Percentiles rank a stretch among this genome's conserved stretches.
phyloP scores from a whole-genome alignment of 108 stramenopile genomes.

The Cyclotella baltica region DNA sequence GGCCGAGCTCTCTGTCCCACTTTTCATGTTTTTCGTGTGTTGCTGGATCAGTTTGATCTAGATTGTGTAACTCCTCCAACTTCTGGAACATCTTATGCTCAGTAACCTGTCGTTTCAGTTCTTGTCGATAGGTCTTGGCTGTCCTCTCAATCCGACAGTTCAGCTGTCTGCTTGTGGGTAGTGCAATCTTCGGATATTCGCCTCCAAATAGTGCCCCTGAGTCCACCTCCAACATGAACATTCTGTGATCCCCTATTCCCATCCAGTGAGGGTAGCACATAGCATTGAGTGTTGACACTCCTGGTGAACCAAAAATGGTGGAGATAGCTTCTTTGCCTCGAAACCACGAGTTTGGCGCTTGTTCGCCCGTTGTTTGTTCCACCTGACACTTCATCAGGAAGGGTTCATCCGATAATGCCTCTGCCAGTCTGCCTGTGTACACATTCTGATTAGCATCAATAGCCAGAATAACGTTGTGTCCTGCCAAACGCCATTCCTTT shows the following conservation, averaged over 20 bases:
- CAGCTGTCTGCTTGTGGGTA: slow-evolving; percentile 2
- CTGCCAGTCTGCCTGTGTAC: neutral
- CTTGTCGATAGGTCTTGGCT: neutral
- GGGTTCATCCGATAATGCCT: neutral
- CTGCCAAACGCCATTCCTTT: no score
- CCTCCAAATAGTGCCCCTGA: slow-evolving; percentile 17
- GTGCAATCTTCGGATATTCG: neutral
- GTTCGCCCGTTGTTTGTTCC: neutral
- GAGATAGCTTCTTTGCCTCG: neutral
- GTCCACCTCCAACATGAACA: slow-evolving; percentile 9
- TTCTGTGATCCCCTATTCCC: slow-evolving; percentile 28
- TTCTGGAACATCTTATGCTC: slow-evolving; percentile 3
- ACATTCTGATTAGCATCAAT: no score
- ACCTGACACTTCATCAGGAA: neutral
- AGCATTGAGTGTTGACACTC: neutral
- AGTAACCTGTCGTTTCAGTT: neutral
- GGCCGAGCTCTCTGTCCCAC: slow-evolving; percentile 12
- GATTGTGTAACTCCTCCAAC: neutral
- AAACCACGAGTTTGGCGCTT: slow-evolving; percentile 4
- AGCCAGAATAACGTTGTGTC: no score
- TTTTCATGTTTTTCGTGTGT: neutral
- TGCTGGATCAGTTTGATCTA: neutral
- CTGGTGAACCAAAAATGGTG: slow-evolving; percentile 16
- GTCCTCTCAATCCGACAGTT: neutral
- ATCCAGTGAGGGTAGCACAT: neutral